phyloP scores from a whole-genome alignment of 2,329 filamentous ascomycete genomes.

The Trichophyton mentagrophytes region DNA sequence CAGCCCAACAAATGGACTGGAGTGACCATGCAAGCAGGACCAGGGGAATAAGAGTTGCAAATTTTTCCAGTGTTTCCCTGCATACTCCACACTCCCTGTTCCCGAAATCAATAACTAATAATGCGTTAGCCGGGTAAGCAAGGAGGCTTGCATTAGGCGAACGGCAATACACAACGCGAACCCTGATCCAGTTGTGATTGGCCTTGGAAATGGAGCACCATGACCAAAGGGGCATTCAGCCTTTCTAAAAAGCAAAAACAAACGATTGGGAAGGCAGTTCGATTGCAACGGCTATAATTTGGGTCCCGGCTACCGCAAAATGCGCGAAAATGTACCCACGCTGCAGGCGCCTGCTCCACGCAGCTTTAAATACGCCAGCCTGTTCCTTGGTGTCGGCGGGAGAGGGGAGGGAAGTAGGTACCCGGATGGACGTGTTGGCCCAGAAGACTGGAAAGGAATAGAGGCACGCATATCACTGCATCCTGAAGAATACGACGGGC shows the following conservation, averaged over 20 bases:
- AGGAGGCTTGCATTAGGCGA: slow-evolving; percentile 1
- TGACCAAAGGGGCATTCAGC: slow-evolving; percentile 1
- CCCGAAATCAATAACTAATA: neutral
- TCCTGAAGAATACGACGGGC: neutral
- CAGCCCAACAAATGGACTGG: neutral
- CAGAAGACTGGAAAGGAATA: neutral
- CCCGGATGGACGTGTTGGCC: neutral
- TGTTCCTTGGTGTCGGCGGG: neutral
- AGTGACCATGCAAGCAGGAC: neutral
- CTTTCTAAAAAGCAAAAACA: neutral
- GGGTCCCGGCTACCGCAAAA: neutral
- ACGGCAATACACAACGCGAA: neutral
- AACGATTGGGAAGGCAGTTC: neutral
- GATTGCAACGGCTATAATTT: neutral
- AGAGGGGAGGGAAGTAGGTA: neutral
- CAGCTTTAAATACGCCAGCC: neutral
- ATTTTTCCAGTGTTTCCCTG: neutral
- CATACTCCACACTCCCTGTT: neutral
- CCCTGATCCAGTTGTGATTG: neutral
- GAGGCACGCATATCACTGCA: neutral
- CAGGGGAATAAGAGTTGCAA: neutral
- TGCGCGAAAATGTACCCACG: neutral
- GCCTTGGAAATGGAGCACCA: neutral
- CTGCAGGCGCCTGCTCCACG: neutral
- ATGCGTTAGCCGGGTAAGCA: neutral